Percentiles rank a stretch among this genome's conserved stretches.
phyloP scores from a whole-genome alignment of 164 flowering plant genomes.

The Annona cherimola region DNA sequence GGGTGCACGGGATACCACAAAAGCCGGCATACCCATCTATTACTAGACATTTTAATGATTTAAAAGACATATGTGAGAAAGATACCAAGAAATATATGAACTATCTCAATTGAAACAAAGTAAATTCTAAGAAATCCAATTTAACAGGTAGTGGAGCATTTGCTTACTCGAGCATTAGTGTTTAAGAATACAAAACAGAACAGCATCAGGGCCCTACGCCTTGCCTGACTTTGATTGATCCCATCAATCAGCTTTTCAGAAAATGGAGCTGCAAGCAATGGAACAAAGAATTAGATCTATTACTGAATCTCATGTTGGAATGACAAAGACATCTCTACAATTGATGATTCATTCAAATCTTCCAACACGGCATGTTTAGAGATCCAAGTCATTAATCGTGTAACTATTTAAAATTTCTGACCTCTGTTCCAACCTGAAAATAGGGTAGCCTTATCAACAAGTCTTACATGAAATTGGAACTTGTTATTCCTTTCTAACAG shows the following conservation, averaged over 20 bases:
- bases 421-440: neutral
- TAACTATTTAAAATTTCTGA: neutral
- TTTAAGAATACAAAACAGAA: slow-evolving; percentile 66
- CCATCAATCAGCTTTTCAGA: slow-evolving; percentile 71
- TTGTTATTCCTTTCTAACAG: neutral
- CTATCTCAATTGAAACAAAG: too few species aligned
- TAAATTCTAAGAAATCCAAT: too few species aligned
- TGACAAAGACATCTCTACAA: neutral
- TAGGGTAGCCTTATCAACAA: neutral
- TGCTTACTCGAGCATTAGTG: slow-evolving; percentile 52
- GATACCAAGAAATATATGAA: too few species aligned
- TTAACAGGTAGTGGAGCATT: neutral
- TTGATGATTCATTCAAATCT: neutral
- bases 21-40: too few species aligned
- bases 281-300: neutral
- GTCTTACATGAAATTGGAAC: neutral
- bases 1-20: too few species aligned
- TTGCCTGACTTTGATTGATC: slow-evolving; percentile 68
- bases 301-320: neutral
- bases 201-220: slow-evolving; percentile 74
- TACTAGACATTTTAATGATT: too few species aligned
- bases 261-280: slow-evolving; percentile 44
- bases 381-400: neutral
- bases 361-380: neutral
- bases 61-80: too few species aligned